Evolutionary conservation across 768 basidiomycete genomes (phyloP).

Genomic region (Fibroporia radiculosa): DNA sequence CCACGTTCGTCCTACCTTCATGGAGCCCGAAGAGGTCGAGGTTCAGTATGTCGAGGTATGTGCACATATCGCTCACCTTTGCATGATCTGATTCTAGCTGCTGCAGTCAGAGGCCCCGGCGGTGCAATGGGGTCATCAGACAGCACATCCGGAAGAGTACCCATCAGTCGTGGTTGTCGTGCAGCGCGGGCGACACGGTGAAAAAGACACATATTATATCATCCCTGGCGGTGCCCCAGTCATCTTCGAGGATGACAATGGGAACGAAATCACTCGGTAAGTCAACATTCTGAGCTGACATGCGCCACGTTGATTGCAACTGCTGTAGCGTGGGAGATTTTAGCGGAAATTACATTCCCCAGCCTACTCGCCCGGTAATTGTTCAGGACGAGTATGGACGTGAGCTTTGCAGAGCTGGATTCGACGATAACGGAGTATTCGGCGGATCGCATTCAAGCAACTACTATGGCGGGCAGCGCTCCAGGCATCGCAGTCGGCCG

Average conservation of each 20-base stretch:
- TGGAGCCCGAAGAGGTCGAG: too few species aligned
- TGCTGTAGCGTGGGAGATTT: conserved; percentile 53
- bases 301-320: neutral
- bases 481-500: conserved; percentile 8
- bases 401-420: conserved; percentile 38
- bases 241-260: conserved; percentile 59
- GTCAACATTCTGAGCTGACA: neutral
- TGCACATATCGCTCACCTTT: too few species aligned
- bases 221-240: conserved; percentile 59
- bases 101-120: neutral
- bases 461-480: conserved; percentile 4
- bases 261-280: conserved; percentile 58
- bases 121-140: neutral
- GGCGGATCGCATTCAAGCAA: conserved; percentile 14
- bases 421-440: conserved; percentile 15
- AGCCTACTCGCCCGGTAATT: conserved; percentile 19
- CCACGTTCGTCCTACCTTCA: too few species aligned
- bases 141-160: conserved; percentile 10
- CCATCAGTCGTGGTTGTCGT: conserved; percentile 23
- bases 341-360: conserved; percentile 20
- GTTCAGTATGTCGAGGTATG: too few species aligned
- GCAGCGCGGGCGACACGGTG: conserved; percentile 21
- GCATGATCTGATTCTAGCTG: too few species aligned
- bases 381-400: conserved; percentile 53
- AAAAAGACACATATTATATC: conserved; percentile 41